Evolutionary conservation across 208 protist genomes (phyloP).

Genomic region (Trypanosoma boissoni): DNA sequence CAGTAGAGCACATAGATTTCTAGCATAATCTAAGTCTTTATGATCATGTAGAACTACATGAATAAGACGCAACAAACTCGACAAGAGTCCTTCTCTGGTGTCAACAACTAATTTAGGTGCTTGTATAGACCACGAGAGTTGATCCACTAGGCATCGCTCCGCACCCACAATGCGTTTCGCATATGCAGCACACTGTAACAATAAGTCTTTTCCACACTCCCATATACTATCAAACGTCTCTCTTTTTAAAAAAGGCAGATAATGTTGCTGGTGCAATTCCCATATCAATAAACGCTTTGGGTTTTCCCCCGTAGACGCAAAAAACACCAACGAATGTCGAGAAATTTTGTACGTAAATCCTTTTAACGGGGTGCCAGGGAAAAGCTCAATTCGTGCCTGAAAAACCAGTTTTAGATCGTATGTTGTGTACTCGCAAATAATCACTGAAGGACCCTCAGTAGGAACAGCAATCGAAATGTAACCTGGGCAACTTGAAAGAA

Average conservation of each 20-base stretch:
- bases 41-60: slow-evolving; percentile 15
- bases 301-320: slow-evolving; percentile 34
- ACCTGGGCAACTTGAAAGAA: slow-evolving; percentile 54
- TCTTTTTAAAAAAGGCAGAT: slow-evolving; percentile 24
- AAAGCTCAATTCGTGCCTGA: slow-evolving; percentile 52
- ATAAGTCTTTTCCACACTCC: slow-evolving; percentile 58
- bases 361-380: slow-evolving; percentile 33
- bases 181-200: slow-evolving; percentile 49
- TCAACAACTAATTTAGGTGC: slow-evolving; percentile 65
- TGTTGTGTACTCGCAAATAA: slow-evolving; percentile 56
- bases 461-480: slow-evolving; percentile 31
- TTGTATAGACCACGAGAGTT: slow-evolving; percentile 55
- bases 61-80: slow-evolving; percentile 45
- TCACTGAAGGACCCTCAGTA: slow-evolving; percentile 47
- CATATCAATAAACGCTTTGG: slow-evolving; percentile 50
- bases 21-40: slow-evolving; percentile 21
- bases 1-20: slow-evolving; percentile 41
- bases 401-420: slow-evolving; percentile 33
- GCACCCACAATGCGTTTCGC: slow-evolving; percentile 48
- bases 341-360: slow-evolving; percentile 42
- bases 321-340: slow-evolving; percentile 52
- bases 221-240: slow-evolving; percentile 42
- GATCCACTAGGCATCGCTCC: slow-evolving; percentile 59
- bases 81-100: slow-evolving; percentile 38
- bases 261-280: slow-evolving; percentile 56